phyloP scores from a whole-genome alignment of 805 yeast species.

The Zygosaccharomyces bailii region DNA sequence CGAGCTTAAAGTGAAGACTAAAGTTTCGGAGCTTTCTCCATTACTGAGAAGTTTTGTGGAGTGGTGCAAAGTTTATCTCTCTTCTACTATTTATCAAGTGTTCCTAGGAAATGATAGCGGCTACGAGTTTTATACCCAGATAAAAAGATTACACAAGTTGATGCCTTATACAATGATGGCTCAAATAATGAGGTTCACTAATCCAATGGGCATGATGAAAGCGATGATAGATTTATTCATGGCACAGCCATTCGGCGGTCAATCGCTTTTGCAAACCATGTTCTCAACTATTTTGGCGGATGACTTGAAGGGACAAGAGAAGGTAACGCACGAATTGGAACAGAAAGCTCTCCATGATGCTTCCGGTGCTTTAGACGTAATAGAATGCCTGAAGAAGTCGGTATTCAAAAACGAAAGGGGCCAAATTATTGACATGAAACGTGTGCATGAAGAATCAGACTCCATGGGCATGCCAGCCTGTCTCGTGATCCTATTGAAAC shows the following conservation, averaged over 20 bases:
- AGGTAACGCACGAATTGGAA: conserved; percentile 48
- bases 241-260: conserved; percentile 69
- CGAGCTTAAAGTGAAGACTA: conserved; percentile 57
- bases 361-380: conserved; percentile 25
- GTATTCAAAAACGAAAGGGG: conserved; percentile 34
- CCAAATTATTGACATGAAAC: conserved; percentile 28
- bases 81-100: conserved; percentile 77
- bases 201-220: conserved; percentile 81
- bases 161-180: conserved; percentile 79
- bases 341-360: conserved; percentile 34
- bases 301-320: conserved; percentile 62
- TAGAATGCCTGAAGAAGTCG: conserved; percentile 32
- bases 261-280: conserved; percentile 67
- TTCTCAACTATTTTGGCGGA: conserved; percentile 72
- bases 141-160: conserved; percentile 65
- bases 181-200: conserved; percentile 75
- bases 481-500: conserved; percentile 26
- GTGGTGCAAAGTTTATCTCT: conserved; percentile 78
- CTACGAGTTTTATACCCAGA: conserved; percentile 66
- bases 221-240: conserved; percentile 76
- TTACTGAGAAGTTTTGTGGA: conserved; percentile 67
- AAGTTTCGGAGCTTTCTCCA: conserved; percentile 59
- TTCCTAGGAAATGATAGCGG: conserved; percentile 81
- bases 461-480: conserved; percentile 29
- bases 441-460: conserved; percentile 34